Conservation (phyloP, 345 rosid species). For the Sisymbrium altissimum region DNA sequence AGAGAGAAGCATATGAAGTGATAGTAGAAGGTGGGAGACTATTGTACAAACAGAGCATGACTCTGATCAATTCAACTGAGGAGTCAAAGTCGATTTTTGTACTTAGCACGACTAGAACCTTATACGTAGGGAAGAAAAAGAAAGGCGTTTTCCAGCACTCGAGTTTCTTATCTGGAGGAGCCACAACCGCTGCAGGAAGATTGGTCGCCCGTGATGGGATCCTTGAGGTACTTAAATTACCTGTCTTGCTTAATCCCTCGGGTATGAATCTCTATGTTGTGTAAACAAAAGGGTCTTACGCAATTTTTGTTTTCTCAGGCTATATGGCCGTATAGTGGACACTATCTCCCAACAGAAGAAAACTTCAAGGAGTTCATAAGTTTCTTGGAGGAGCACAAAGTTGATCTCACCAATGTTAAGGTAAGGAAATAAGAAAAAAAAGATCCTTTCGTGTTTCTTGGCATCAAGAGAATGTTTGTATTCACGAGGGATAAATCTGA, state of each 20-base stretch:
- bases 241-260: not conserved
- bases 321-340: constrained; percentile 74
- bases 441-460: not conserved
- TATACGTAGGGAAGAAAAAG: constrained; percentile 61
- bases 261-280: not conserved
- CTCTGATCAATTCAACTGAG: constrained; percentile 43
- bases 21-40: constrained; percentile 58
- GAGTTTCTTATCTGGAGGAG: constrained; percentile 69
- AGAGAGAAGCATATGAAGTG: constrained; percentile 67
- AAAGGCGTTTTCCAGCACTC: constrained; percentile 65
- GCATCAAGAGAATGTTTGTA: constrained; percentile 5
- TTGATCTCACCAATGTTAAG: constrained; percentile 61
- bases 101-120: constrained; percentile 58
- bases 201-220: constrained; percentile 51
- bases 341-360: constrained; percentile 67
- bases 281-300: constrained; percentile 1
- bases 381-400: constrained; percentile 54
- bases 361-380: constrained; percentile 51
- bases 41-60: constrained; percentile 45
- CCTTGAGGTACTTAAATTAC: constrained; percentile 43
- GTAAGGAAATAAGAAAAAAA: constrained; percentile 25
- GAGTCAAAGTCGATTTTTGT: constrained; percentile 66
- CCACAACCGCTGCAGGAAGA: constrained; percentile 66
- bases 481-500: not conserved
- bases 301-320: constrained; percentile 36